Conservation (phyloP, 2,329 filamentous ascomycete genomes). For the Lachnellula subtilissima region DNA sequence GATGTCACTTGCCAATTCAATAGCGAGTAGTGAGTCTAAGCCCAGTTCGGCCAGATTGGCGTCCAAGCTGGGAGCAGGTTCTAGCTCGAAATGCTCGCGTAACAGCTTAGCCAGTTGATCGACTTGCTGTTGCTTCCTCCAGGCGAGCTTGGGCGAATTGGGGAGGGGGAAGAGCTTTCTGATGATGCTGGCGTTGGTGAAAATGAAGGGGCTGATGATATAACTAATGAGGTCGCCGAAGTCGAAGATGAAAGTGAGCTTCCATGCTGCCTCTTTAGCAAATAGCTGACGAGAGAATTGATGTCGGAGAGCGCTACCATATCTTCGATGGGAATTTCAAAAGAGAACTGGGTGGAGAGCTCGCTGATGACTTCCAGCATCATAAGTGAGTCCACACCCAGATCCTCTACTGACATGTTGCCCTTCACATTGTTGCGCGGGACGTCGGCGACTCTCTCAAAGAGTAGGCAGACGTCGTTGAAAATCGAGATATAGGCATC, state of each 20-base stretch:
- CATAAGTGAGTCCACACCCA: not conserved
- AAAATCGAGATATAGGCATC: not conserved
- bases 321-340: not conserved
- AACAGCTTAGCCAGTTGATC: not conserved
- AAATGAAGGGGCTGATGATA: not conserved
- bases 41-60: slow-evolving; percentile 32
- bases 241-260: not conserved
- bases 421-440: not conserved
- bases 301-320: not conserved
- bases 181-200: not conserved
- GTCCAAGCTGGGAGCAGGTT: slow-evolving; percentile 16
- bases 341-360: not conserved
- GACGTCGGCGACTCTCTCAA: not conserved
- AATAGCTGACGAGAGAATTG: not conserved
- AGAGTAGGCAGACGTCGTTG: not conserved
- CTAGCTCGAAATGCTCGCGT: not conserved
- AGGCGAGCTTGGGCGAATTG: not conserved
- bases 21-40: slow-evolving; percentile 35
- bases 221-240: not conserved
- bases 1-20: slow-evolving; percentile 33
- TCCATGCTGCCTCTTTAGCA: not conserved
- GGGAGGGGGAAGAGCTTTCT: not conserved
- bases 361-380: not conserved
- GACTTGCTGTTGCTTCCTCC: not conserved
- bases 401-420: not conserved